Conservation (phyloP, 2,329 filamentous ascomycete genomes). For the Kalaharituber pfeilii region DNA sequence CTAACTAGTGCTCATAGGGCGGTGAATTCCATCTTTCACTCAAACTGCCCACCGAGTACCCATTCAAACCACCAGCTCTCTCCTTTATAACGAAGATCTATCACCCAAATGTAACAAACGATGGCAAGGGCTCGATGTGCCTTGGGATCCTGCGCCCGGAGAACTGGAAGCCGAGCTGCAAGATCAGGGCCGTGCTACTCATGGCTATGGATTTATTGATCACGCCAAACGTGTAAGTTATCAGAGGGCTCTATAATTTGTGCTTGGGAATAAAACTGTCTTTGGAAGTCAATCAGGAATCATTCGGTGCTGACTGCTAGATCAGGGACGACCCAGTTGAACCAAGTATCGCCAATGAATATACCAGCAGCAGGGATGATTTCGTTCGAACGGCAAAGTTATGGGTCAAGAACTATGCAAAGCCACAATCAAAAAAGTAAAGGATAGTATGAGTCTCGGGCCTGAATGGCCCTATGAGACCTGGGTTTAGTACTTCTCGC, state of each 20-base stretch:
- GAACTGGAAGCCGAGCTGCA: slow-evolving; percentile 80
- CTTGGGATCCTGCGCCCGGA: slow-evolving; percentile 66
- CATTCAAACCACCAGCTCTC: slow-evolving; percentile 70
- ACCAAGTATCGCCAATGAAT: slow-evolving; percentile 70
- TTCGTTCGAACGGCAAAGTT: slow-evolving; percentile 59
- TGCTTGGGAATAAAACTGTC: background rate
- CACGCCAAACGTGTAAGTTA: slow-evolving; percentile 50
- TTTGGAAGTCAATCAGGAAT: background rate
- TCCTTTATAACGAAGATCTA: slow-evolving; percentile 81
- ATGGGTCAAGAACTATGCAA: slow-evolving; percentile 61
- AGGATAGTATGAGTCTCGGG: no score
- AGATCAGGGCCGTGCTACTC: slow-evolving; percentile 56
- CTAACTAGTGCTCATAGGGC: slow-evolving; percentile 32
- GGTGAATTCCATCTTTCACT: slow-evolving; percentile 60
- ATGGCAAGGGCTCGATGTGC: slow-evolving; percentile 70
- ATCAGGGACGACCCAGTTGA: slow-evolving; percentile 64
- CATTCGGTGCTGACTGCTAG: background rate
- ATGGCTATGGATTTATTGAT: slow-evolving; percentile 56
- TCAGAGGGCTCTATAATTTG: background rate
- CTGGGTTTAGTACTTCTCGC: no score
- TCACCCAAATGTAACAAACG: slow-evolving; percentile 87
- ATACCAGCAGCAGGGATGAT: slow-evolving; percentile 44
- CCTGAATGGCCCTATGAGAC: no score
- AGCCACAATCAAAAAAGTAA: no score
- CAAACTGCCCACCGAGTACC: slow-evolving; percentile 61